Base-by-base conservation (phyloP, 1,284 basidiomycete genomes). In the Rhodofomes roseus region DNA sequence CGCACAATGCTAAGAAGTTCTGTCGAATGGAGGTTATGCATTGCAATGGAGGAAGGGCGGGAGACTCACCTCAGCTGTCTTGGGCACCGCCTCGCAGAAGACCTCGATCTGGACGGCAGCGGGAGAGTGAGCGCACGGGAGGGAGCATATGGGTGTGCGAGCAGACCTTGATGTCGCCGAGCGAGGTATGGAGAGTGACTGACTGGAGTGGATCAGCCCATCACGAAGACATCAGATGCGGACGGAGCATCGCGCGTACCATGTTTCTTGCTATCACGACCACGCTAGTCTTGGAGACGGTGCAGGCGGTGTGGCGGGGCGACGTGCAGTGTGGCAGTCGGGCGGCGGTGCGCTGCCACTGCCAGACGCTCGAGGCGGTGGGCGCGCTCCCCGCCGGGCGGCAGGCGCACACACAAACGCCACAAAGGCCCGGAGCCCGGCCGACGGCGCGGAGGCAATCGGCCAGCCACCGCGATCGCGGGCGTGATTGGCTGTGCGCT, bases 1-100 rank as follows among this genome's bases (percentile, higher is more conserved):
- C 96, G 70, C 92, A 95, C 18, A 98, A 82, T 0, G 93, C 95
- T 25, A 99, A 81, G 71, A 99, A 99, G 77, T 98, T 99, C 92
- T 96, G 68, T 55, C 20, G 41, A 59, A 29, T 53, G 50, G 29
- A 54, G 41, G 50, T 52, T 22, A 48, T 9, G 22, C 7, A 5
- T 16, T 6, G 50, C 18, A 52, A 22, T 44, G 20, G 4, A 50
- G n/a, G 22, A n/a, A 22, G 23, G 1, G 23, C 56, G 48, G 37
- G 53, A 11, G 7, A 70, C 77, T 22, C 64, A 93, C 94, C 80
- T 99, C 96, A 62, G 96, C 94, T 20, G 95, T 82, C 70, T 94
- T 92, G 14, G 96, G 96, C 18, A 95, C 92, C 8, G 94, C 87
- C 74, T 99, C 96, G 76, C 96, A 98, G 76, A 98, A 99, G 25